phyloP scores from a whole-genome alignment of 2,329 filamentous ascomycete species.

The Pseudohalonectria lignicola region DNA sequence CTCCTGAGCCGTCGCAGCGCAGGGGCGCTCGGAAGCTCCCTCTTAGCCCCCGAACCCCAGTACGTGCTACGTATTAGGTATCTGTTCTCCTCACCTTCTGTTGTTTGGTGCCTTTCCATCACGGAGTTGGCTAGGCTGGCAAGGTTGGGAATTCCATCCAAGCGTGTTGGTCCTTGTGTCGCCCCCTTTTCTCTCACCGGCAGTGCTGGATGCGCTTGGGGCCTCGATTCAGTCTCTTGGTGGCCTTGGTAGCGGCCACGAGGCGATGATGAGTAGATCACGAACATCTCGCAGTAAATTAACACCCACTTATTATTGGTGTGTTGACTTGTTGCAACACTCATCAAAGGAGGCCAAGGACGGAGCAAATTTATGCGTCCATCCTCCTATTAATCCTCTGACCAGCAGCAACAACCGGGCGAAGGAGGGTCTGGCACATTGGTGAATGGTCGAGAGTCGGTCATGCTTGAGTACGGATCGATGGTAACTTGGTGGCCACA shows the following conservation, averaged over 20 bases:
- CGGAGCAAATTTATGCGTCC: slow-evolving; percentile 2
- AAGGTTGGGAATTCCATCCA: not conserved
- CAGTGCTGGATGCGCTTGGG: not conserved
- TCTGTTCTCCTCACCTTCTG: no score
- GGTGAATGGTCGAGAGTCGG: no score
- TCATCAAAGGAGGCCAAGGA: not conserved
- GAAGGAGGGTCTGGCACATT: not conserved
- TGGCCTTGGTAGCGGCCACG: not conserved
- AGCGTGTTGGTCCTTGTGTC: not conserved
- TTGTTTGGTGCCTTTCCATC: not conserved
- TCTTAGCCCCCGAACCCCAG: no score
- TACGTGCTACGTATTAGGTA: no score
- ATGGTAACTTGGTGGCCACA: no score
- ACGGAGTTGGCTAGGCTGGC: not conserved
- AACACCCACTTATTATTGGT: not conserved
- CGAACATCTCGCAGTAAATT: not conserved
- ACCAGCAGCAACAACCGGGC: not conserved
- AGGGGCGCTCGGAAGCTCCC: not conserved
- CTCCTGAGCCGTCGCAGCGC: not conserved
- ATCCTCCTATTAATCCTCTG: not conserved
- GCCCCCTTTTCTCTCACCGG: not conserved
- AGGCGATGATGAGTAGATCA: not conserved
- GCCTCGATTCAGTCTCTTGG: not conserved
- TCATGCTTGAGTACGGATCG: no score
- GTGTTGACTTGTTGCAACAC: not conserved